These are phyloP conservation scores for Aspergillus fumigatiaffinis DNA, from an alignment of 2,329 filamentous ascomycete genomes.

Conservation along the genomic window DNA sequence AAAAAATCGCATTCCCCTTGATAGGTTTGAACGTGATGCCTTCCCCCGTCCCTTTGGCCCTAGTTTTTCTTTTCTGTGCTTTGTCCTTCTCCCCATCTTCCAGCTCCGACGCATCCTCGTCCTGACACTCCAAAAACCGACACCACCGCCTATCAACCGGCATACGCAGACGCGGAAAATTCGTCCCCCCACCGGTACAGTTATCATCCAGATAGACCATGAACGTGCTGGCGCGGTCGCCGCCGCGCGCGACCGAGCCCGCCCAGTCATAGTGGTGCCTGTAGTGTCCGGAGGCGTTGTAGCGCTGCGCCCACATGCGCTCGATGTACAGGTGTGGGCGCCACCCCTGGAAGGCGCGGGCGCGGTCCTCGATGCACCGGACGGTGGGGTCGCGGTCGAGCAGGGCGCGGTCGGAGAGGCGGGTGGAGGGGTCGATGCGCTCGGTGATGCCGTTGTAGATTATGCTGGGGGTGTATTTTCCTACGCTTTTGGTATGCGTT, in stretches of 20 bases:
- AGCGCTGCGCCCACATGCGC: constrained; percentile 58
- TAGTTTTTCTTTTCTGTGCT: neutral
- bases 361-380: constrained; percentile 57
- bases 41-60: constrained; percentile 13
- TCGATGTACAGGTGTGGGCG: constrained; percentile 56
- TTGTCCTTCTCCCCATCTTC: neutral
- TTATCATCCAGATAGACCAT: constrained; percentile 58
- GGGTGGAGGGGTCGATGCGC: constrained; percentile 46
- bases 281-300: constrained; percentile 57
- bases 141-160: constrained; percentile 51
- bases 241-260: constrained; percentile 34
- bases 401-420: constrained; percentile 50
- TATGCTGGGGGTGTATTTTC: constrained; percentile 52
- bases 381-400: constrained; percentile 48
- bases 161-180: constrained; percentile 52
- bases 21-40: constrained; percentile 58
- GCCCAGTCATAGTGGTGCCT: constrained; percentile 58
- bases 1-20: constrained; percentile 58
- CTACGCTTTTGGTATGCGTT: constrained; percentile 25
- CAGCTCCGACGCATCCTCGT: constrained; percentile 15
- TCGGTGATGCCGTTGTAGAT: constrained; percentile 50
- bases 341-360: constrained; percentile 59
- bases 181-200: constrained; percentile 57
- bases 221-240: constrained; percentile 52
- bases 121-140: constrained; percentile 53